Evolutionary conservation across 805 yeast genomes (phyloP).

Genomic region (Starmerella etchellsii): DNA sequence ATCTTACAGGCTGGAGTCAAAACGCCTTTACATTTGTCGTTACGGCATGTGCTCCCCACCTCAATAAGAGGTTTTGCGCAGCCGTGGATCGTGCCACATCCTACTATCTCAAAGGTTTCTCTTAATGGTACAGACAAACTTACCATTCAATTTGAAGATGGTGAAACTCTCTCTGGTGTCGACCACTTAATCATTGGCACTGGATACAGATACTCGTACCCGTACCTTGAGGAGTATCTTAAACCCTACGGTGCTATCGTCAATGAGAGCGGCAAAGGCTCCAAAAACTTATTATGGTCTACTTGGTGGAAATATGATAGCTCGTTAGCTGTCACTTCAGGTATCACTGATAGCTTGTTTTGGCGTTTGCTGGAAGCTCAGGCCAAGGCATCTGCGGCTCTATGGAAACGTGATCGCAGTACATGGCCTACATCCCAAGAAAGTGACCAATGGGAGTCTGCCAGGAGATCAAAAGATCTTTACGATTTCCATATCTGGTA

Average conservation of each 20-base stretch:
- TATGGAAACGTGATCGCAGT: slow-evolving; percentile 9
- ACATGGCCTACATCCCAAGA: slow-evolving; percentile 6
- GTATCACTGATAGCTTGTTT: slow-evolving; percentile 13
- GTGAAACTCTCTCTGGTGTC: slow-evolving; percentile 1
- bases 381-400: slow-evolving; percentile 11
- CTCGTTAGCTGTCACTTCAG: slow-evolving; percentile 11
- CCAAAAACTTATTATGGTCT: slow-evolving; percentile 15
- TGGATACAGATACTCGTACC: slow-evolving; percentile 15
- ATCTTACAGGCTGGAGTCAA: slow-evolving; percentile 21
- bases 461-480: background rate
- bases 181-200: slow-evolving; percentile 16
- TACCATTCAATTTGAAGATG: too few relatives aligned
- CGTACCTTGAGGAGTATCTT: slow-evolving; percentile 13
- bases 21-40: slow-evolving; percentile 16
- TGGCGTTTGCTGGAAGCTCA: slow-evolving; percentile 16
- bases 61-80: slow-evolving; percentile 13
- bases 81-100: slow-evolving; percentile 17
- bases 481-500: slow-evolving; percentile 14
- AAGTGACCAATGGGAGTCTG: slow-evolving; percentile 12
- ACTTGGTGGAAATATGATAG: slow-evolving; percentile 17
- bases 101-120: slow-evolving; percentile 1
- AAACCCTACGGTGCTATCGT: slow-evolving; percentile 7
- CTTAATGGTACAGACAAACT: background rate
- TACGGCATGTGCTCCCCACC: slow-evolving; percentile 18
- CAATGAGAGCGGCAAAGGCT: slow-evolving; percentile 3